Evolutionary conservation across 129 eudicot species (phyloP).

Genomic region (Tanacetum coccineum): DNA sequence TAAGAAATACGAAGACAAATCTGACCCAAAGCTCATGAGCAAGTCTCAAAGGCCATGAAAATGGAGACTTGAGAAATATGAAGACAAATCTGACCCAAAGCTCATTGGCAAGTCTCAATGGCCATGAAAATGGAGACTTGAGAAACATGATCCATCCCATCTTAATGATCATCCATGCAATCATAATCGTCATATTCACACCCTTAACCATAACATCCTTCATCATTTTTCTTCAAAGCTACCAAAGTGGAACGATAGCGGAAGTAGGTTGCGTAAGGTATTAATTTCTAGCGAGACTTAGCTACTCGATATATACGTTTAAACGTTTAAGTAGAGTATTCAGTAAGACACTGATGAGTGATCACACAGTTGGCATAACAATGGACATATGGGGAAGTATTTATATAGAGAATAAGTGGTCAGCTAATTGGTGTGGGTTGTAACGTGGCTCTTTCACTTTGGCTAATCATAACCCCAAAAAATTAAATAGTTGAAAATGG

Average conservation of each 20-base stretch:
- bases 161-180: conserved; percentile 23
- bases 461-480: conserved; percentile 5
- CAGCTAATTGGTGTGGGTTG: too few relatives aligned
- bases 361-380: too few relatives aligned
- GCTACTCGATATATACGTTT: too few relatives aligned
- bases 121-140: conserved; percentile 35
- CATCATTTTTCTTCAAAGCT: background rate
- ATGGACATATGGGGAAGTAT: background rate
- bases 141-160: conserved; percentile 26
- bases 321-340: too few relatives aligned
- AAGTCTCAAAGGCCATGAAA: conserved; percentile 31
- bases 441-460: conserved; percentile 5
- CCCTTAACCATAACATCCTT: conserved; percentile 20
- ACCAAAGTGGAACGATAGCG: background rate
- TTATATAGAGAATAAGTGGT: background rate
- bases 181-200: conserved; percentile 26
- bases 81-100: conserved; percentile 30
- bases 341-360: too few relatives aligned
- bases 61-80: conserved; percentile 29
- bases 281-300: background rate
- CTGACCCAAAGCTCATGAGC: conserved; percentile 28
- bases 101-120: conserved; percentile 16
- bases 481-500: background rate
- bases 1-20: conserved; percentile 29
- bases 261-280: too few relatives aligned